Evolutionary conservation across 1,284 basidiomycete species (phyloP), one percentile per base, ranked within the genome.

Genomic region (Marasmius oreades): DNA sequence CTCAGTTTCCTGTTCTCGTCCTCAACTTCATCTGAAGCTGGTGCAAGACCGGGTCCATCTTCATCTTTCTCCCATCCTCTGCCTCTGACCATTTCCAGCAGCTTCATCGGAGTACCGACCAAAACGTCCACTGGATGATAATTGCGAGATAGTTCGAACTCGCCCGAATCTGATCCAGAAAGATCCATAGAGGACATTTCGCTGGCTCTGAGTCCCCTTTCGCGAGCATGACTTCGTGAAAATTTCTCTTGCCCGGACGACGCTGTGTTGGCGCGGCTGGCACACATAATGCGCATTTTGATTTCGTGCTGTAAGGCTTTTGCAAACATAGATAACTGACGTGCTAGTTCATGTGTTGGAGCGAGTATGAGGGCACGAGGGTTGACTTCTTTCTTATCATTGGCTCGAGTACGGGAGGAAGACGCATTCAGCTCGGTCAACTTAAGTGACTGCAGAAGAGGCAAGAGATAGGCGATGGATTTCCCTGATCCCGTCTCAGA

Each of bases 401-500:
- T 23, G 33, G 20, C 56, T 23, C 26, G 39, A 20, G 3, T 22
- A 6, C 52, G 47, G 5, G 48, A 24, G 1, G 52, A 18, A 22
- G 57, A 51, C 5, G 55, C 55, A 6, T 45, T 37, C 20, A 70
- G 58, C 65, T 90, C 85, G 1, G 77, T 76, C 51, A 73, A 68
- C 68, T 95, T 95, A 63, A 95, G 76, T 56, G 81, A 75, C 62
- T 94, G 89, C 3, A 95, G 76, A 47, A 95, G 69, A 0, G 93
- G 93, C 1, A 95, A 77, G 34, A 95, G 80, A 67, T 94, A 95
- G 1, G 93, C 92, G n/a, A 94, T 80, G 3, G 89, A 92, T 73
- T 95, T 95, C 1, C 93, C 93, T 0, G 90, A 92, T 7, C 93
- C 93, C 0, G 93, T 95, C 70, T 95, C 93, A 0, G 89, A 87